Base-by-base conservation (phyloP, 1,139 yeast genomes). In the Yamadazyma atlantica region DNA sequence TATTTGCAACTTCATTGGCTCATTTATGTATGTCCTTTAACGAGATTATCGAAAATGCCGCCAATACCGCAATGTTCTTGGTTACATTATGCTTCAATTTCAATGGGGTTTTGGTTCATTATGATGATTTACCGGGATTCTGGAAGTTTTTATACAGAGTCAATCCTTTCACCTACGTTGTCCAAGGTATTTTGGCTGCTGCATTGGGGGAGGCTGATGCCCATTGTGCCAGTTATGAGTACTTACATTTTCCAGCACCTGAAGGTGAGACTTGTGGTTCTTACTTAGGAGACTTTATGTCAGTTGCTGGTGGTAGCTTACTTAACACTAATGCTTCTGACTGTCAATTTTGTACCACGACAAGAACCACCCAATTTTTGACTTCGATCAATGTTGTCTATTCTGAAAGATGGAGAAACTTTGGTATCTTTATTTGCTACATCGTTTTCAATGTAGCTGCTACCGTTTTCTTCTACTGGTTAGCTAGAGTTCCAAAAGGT, bases 71-170 rank as follows among this genome's bases (percentile, higher is more conserved):
- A 2, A 69, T 77, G 23, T 57, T 85, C 58, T 54, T 82, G 52
- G 84, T 82, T 61, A 43, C 50, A 21, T 62, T 85, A 73, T 71
- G 82, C 45, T 66, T 85, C 59, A 75, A 80, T 40, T 86, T 87
- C 78, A 82, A 92, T 66, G 96, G 95, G 75, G 94, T 85, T 32
- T 64, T 87, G 60, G 85, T 78, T 11, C 72, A 82, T 25, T 78
- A 82, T 22, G 55, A 63, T n/a, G 66, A 64, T 12, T 62, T 85
- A 64, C 69, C 69, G 21, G 58, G 68, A 3, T 66, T 67, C 57
- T 69, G 75, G 75, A 67, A 67, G 36, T 87, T 85, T 66, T 69
- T 72, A 75, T 72, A 70, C 66, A 71, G 88, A 55, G 70, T 66
- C 27, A 80, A 82, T 36, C 90, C 90, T 64, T 82, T 50, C 73